Base-by-base conservation (phyloP, 345 rosid genomes). In the Lepidium aucheri region DNA sequence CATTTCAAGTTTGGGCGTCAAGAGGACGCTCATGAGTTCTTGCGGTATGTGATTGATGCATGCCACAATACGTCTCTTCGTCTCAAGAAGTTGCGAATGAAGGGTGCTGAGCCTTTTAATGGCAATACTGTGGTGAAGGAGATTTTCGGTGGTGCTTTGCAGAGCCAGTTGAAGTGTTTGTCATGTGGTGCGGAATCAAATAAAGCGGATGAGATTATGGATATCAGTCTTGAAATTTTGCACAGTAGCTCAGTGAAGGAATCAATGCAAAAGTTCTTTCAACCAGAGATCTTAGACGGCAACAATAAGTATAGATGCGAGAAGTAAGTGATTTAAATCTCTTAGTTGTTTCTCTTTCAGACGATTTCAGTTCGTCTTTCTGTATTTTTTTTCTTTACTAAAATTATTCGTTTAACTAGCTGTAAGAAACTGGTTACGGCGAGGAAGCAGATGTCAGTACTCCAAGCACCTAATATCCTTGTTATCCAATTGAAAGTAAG, bases 131-230 rank as follows among this genome's bases (percentile, higher is more conserved):
- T 83, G 3, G 96, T 95, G 40, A 91, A 85, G 82, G 89, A 95
- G 81, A 95, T 95, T 20, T 95, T 91, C 16, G 98, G 99, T 0
- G 99, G 99, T 30, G 81, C 94, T 7, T 74, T 95, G 84, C 97
- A 88, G 85, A 95, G 98, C 58, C 99, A 91, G 81, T 90, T 95
- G 13, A 91, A 89, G 81, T 95, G 99, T 66, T 71, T 89, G 79
- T 78, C 90, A 2, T 95, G 99, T 42, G 84, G 91, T 65, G 76
- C 74, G 0, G 97, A 91, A 79, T 90, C 97, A 0, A 91, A 91
- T 78, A 95, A 91, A 77, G 83, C 91, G 2, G 99, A 95, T 75
- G 98, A 95, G 76, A 89, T 89, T 65, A 91, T 95, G 98, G 99
- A 95, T 82, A 82, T 95, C 41, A 91, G 94, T 75, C 89, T 95